These are phyloP conservation scores for Lathyrus aphaca DNA, from an alignment of 306 rosid species.

Conservation along the genomic window DNA sequence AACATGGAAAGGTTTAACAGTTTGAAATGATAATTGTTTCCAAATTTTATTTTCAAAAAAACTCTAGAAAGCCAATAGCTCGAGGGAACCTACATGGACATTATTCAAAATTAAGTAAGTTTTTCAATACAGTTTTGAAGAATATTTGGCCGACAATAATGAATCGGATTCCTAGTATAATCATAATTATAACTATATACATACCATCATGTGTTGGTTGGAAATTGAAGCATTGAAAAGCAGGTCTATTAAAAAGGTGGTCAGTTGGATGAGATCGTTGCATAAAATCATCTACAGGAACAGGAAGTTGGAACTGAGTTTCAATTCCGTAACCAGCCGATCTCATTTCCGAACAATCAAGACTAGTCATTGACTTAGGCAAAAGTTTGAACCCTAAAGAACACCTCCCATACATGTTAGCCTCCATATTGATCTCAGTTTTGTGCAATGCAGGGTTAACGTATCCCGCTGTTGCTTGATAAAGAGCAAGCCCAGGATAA, in stretches of 20 bases:
- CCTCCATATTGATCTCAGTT: conserved; percentile 72
- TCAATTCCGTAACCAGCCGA: conserved; percentile 96
- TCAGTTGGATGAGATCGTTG: conserved; percentile 84
- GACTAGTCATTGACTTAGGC: conserved; percentile 88
- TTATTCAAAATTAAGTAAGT: conserved; percentile 21
- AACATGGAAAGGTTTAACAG: not conserved
- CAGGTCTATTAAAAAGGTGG: conserved; percentile 71
- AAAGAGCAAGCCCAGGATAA: conserved; percentile 95
- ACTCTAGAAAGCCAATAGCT: conserved; percentile 6
- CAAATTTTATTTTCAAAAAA: conserved; percentile 15
- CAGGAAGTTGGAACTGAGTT: conserved; percentile 88
- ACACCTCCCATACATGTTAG: conserved; percentile 78
- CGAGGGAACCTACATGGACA: not conserved
- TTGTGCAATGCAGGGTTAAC: conserved; percentile 85
- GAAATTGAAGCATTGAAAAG: conserved; percentile 75
- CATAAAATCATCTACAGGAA: conserved; percentile 96
- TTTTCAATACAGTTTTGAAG: conserved; percentile 2
- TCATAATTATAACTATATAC: conserved; percentile 36
- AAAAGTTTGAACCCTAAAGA: conserved; percentile 84
- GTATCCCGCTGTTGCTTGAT: conserved; percentile 98
- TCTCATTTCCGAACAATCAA: conserved; percentile 96
- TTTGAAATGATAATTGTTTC: not conserved
- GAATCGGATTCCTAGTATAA: conserved; percentile 17
- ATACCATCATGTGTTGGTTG: conserved; percentile 84
- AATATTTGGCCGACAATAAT: conserved; percentile 1